These are phyloP conservation scores for Diversispora epigaea DNA, from an alignment of 192 early-diverging fungal species.

Conservation along the genomic window DNA sequence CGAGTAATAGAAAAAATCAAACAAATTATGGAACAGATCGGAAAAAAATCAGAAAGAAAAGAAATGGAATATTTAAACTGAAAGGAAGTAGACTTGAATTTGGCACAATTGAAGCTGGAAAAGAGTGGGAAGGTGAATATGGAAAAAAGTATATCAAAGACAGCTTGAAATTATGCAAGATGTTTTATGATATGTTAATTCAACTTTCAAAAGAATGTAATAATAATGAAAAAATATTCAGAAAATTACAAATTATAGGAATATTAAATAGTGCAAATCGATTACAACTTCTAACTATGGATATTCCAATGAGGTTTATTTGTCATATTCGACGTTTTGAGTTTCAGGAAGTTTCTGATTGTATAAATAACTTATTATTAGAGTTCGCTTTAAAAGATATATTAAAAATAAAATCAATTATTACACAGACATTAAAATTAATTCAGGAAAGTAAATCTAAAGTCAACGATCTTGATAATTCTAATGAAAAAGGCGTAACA, in stretches of 20 bases:
- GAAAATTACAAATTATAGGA: not conserved
- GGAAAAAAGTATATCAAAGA: constrained; percentile 20
- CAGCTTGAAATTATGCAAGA: constrained; percentile 18
- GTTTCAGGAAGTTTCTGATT: not conserved
- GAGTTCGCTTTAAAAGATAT: not conserved
- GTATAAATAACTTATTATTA: not conserved
- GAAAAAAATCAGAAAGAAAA: constrained; percentile 11
- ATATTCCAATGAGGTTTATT: not conserved
- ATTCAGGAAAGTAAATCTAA: not conserved
- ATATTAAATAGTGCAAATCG: constrained; percentile 17
- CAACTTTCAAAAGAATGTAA: not conserved
- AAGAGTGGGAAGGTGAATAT: not conserved
- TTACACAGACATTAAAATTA: not conserved
- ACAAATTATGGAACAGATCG: not conserved
- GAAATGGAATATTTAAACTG: constrained; percentile 9
- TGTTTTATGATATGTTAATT: constrained; percentile 3
- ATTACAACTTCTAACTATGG: not conserved
- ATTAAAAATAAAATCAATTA: not conserved
- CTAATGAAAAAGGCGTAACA: not conserved
- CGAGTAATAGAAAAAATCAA: constrained; percentile 1
- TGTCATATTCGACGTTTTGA: not conserved
- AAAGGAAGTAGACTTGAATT: constrained; percentile 7
- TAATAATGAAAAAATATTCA: constrained; percentile 11
- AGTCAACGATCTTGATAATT: not conserved
- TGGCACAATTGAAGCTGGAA: constrained; percentile 5